phyloP scores from a whole-genome alignment of 768 basidiomycete genomes.

The Rhodotorula babjevae region DNA sequence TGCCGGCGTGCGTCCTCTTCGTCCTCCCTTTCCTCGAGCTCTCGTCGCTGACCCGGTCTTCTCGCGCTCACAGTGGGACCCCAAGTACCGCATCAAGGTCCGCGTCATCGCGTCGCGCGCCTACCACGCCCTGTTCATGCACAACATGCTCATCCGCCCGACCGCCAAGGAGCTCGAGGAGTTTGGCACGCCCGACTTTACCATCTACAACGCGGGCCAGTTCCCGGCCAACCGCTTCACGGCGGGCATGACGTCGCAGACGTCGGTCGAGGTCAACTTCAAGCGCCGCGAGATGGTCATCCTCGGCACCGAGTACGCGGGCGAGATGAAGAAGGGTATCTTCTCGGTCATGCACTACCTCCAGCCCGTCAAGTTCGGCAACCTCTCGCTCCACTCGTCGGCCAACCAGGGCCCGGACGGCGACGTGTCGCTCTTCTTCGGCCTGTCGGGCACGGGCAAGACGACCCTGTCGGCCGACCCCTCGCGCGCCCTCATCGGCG shows the following conservation, averaged over 20 bases:
- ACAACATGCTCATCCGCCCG: constrained; percentile 69
- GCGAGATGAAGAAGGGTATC: constrained; percentile 98
- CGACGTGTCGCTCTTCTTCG: constrained; percentile 98
- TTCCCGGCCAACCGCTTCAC: constrained; percentile 99
- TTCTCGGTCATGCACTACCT: constrained; percentile 99
- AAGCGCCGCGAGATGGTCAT: constrained; percentile 99
- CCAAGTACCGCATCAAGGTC: constrained; percentile 98
- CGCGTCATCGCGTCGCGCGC: constrained; percentile 97
- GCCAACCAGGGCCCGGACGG: constrained; percentile 87
- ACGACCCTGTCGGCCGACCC: constrained; percentile 97
- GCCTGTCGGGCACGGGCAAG: constrained; percentile 96
- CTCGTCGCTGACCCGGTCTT: neutral
- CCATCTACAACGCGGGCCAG: constrained; percentile 98
- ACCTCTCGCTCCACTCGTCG: constrained; percentile 94
- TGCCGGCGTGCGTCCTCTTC: constrained; percentile 28
- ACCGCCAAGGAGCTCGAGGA: constrained; percentile 86
- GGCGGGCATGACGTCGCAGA: constrained; percentile 91
- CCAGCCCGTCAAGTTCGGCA: constrained; percentile 96
- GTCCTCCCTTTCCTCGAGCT: neutral
- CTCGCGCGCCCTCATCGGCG: constrained; percentile 85
- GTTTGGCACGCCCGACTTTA: constrained; percentile 98
- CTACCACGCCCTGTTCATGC: constrained; percentile 78
- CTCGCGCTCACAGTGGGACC: constrained; percentile 77
- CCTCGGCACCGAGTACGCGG: constrained; percentile 60
- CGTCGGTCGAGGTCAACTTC: constrained; percentile 99